Evolutionary conservation across 2,329 filamentous ascomycete genomes (phyloP), one percentile per base, ranked within the genome.

Genomic region (Alternaria metachromatica): DNA sequence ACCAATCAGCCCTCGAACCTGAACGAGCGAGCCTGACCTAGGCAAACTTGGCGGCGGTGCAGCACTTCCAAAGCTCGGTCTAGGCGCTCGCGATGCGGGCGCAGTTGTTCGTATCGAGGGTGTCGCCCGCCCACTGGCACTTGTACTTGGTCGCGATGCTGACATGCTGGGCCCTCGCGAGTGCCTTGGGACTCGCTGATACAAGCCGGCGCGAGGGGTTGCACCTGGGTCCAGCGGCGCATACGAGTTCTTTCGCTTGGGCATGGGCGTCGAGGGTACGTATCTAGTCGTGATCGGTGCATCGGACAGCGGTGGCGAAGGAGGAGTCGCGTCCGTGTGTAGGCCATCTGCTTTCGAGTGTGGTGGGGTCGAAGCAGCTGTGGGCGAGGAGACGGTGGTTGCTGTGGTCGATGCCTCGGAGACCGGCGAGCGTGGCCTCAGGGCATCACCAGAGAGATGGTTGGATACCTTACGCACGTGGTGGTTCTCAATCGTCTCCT

Each of bases 281-380:
- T 71, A 63, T 60, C 80, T 81, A 12, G 76, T 70, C 82, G 87
- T 86, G 15, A 86, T 84, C 12, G 94, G 94, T 18, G 90, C 89
- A 75, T 98, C 96, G 2, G 95, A 98, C 81, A 97, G 91, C 37
- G 95, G 94, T 49, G 96, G 96, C 20, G 96, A 98, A 11, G 96
- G 96, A 41, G 96, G 95, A 49, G 96, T 96, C 26, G 90, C 88
- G 51, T 92, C 89, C 50, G 90, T 89, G 30, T 88, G 84, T 4
- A 87, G 84, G 11, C 85, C 84, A 28, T 87, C 85, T 41, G 87
- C 87, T 80, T 92, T 95, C 66, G 80, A 72, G 41, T 87, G 90
- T 13, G 93, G 93, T 28, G 95, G 94, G 0, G 94, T 97, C 6
- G 90, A 91, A 67, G 96, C 90, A 67, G 96, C 90, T 62, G 96